phyloP scores from a whole-genome alignment of 257 asterid species.

The Craterostigma plantagineum region DNA sequence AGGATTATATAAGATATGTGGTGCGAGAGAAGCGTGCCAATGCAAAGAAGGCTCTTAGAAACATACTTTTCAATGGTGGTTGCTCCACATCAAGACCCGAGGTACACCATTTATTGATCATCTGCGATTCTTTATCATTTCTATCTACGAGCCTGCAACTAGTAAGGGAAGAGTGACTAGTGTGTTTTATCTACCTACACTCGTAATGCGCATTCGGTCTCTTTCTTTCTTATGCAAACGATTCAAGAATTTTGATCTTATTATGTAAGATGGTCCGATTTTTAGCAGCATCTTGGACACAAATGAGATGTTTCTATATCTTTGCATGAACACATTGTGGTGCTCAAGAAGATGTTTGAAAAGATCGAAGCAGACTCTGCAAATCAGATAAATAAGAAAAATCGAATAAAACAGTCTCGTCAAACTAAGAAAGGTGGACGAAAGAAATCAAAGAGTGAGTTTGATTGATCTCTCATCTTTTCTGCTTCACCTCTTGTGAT shows the following conservation, averaged over 20 bases:
- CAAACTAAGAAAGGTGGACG: constrained; percentile 23
- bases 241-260: background rate
- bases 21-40: constrained; percentile 55
- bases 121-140: background rate
- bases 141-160: constrained; percentile 1
- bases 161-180: too few relatives aligned
- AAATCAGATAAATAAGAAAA: constrained; percentile 25
- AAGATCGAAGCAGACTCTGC: constrained; percentile 24
- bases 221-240: background rate
- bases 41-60: constrained; percentile 47
- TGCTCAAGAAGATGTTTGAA: constrained; percentile 16
- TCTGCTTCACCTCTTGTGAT: background rate
- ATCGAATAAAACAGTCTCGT: constrained; percentile 32
- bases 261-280: too few relatives aligned
- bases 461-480: constrained; percentile 8
- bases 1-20: constrained; percentile 34
- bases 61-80: constrained; percentile 31
- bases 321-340: constrained; percentile 9
- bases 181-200: too few relatives aligned
- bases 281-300: background rate
- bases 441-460: constrained; percentile 51
- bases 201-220: too few relatives aligned
- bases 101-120: constrained; percentile 22
- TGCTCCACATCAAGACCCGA: constrained; percentile 22
- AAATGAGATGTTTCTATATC: too few relatives aligned